Percentiles rank a stretch among this genome's conserved stretches.
phyloP scores from a whole-genome alignment of 768 basidiomycete species.

The Lactarius trivialis region DNA sequence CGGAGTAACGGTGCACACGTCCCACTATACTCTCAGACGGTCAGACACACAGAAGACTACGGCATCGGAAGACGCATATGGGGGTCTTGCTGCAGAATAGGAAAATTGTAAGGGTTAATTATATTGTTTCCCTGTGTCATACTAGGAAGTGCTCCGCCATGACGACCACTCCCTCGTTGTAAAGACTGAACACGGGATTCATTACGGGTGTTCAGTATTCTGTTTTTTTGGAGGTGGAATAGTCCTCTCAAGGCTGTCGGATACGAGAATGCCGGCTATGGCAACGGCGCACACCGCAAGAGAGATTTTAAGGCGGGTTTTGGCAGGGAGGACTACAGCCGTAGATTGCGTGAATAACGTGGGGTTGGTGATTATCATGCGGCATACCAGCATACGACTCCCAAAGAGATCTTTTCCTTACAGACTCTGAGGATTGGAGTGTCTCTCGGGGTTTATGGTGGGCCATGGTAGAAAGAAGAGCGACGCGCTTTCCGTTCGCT shows the following conservation, averaged over 20 bases:
- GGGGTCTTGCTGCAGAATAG: constrained; percentile 10
- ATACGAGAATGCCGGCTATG: constrained; percentile 27
- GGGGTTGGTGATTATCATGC: constrained; percentile 4
- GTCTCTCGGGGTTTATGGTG: not conserved
- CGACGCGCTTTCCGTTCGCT: not conserved
- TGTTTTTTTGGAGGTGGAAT: constrained; percentile 21
- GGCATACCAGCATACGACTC: constrained; percentile 39
- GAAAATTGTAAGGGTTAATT: not conserved
- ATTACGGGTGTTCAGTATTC: not conserved
- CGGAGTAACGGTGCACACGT: not conserved
- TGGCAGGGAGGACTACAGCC: constrained; percentile 30
- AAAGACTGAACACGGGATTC: not conserved
- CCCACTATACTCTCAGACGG: constrained; percentile 1
- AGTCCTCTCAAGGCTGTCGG: constrained; percentile 29
- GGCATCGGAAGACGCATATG: constrained; percentile 18
- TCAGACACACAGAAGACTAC: constrained; percentile 1
- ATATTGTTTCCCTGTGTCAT: not conserved
- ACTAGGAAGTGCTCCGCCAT: not conserved
- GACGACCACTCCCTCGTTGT: not conserved
- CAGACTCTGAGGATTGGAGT: constrained; percentile 14
- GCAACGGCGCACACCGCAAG: constrained; percentile 31
- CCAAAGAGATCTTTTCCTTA: constrained; percentile 32
- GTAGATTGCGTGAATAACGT: constrained; percentile 15
- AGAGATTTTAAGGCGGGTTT: constrained; percentile 30
- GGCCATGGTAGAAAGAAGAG: not conserved